Evolutionary conservation across 1,284 basidiomycete species (phyloP).

Genomic region (Volvariella volvacea): DNA sequence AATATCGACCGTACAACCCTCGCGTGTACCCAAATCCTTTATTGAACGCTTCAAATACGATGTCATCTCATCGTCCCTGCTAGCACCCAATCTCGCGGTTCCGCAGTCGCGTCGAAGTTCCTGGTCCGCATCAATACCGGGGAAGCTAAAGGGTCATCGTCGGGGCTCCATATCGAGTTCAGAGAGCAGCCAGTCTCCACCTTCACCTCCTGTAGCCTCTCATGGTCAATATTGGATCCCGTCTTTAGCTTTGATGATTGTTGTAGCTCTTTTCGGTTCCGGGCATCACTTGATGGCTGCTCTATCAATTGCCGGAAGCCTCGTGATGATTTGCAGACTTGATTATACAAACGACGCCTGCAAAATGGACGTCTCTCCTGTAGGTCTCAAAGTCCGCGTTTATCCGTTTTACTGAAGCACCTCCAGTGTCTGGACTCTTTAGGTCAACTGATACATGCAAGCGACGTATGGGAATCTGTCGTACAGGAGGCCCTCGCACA

Average conservation of each 20-base stretch:
- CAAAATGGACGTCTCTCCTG: constrained; percentile 46
- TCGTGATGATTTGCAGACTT: constrained; percentile 34
- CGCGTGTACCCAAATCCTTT: constrained; percentile 38
- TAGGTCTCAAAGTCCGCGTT: constrained; percentile 25
- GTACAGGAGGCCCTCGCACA: constrained; percentile 59
- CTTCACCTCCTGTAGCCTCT: constrained; percentile 14
- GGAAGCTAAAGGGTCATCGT: constrained; percentile 25
- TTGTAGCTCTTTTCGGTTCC: constrained; percentile 38
- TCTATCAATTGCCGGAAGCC: constrained; percentile 30
- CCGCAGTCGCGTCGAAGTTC: constrained; percentile 22
- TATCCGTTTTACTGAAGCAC: not conserved
- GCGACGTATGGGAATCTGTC: constrained; percentile 63
- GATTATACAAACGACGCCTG: constrained; percentile 28
- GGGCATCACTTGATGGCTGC: constrained; percentile 31
- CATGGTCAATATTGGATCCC: constrained; percentile 31
- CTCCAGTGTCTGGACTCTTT: constrained; percentile 56
- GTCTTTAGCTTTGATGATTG: constrained; percentile 30
- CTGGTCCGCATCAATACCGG: constrained; percentile 34
- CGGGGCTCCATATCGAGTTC: constrained; percentile 36
- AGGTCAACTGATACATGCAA: constrained; percentile 57
- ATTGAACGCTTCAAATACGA: constrained; percentile 80
- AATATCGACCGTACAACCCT: constrained; percentile 23
- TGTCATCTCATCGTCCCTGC: constrained; percentile 74
- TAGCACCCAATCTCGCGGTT: constrained; percentile 41
- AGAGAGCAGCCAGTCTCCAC: constrained; percentile 16